A percentile compares a stretch with the other conserved stretches of the same genome.
These are phyloP conservation scores for Pterocarpus macrocarpus DNA, from an alignment of 306 rosid genomes.

Conservation along the genomic window DNA sequence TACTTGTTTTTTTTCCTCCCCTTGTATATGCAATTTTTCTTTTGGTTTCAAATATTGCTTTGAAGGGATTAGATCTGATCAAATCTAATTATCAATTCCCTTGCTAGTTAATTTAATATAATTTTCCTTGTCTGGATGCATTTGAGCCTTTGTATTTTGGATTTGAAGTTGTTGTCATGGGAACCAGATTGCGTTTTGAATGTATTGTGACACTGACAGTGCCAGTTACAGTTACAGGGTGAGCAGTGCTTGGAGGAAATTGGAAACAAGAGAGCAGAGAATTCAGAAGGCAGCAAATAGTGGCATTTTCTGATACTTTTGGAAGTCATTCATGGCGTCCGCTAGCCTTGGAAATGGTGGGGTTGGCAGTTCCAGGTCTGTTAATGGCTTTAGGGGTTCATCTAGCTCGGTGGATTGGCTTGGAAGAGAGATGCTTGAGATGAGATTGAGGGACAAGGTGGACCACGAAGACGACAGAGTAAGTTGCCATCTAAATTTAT, in stretches of 20 bases:
- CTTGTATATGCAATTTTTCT: neutral
- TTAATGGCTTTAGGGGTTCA: slow-evolving; percentile 79
- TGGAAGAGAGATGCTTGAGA: slow-evolving; percentile 98
- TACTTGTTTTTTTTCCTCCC: neutral
- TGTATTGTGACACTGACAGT: slow-evolving; percentile 34
- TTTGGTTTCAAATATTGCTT: neutral
- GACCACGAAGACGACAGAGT: slow-evolving; percentile 78
- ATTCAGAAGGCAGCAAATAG: slow-evolving; percentile 38
- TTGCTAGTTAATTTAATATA: neutral
- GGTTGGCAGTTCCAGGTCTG: slow-evolving; percentile 92
- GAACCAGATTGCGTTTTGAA: neutral
- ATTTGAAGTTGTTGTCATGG: neutral
- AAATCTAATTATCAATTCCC: slow-evolving; percentile 21
- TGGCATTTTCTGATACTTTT: slow-evolving; percentile 34
- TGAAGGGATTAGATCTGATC: slow-evolving; percentile 50
- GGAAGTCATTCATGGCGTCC: slow-evolving; percentile 71
- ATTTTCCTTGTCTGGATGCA: neutral
- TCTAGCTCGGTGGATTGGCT: slow-evolving; percentile 97
- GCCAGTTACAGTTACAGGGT: slow-evolving; percentile 48
- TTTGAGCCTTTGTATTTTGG: neutral
- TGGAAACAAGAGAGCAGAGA: slow-evolving; percentile 42
- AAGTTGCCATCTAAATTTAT: slow-evolving; percentile 12
- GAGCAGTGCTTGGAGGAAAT: slow-evolving; percentile 51
- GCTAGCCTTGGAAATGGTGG: slow-evolving; percentile 92
- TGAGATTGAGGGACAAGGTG: slow-evolving; percentile 75